phyloP scores from a whole-genome alignment of 768 basidiomycete genomes.

The Cystofilobasidium capitatum region DNA sequence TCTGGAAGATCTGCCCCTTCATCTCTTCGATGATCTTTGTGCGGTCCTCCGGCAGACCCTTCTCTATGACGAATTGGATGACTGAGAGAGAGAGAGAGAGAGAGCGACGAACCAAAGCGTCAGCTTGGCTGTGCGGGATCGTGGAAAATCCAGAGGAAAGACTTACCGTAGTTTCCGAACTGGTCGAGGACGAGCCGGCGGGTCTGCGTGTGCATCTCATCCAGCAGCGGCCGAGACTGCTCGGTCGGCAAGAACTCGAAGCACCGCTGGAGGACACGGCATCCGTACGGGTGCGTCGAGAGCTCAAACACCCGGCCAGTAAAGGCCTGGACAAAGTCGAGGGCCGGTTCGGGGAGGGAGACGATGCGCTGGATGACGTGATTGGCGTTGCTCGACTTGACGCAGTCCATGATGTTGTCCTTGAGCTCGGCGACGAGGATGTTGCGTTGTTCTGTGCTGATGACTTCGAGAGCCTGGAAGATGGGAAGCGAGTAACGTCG shows the following conservation, averaged over 20 bases:
- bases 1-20: constrained; percentile 58
- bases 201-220: constrained; percentile 67
- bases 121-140: neutral
- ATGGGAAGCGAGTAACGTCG: neutral
- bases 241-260: constrained; percentile 70
- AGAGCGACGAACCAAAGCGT: neutral
- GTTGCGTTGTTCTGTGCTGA: constrained; percentile 67
- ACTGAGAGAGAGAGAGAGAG: constrained; percentile 48
- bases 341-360: constrained; percentile 55
- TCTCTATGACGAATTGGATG: constrained; percentile 81
- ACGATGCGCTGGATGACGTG: constrained; percentile 53
- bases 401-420: constrained; percentile 67
- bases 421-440: constrained; percentile 68
- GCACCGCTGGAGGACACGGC: constrained; percentile 86
- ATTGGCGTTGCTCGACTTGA: constrained; percentile 86
- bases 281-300: constrained; percentile 82
- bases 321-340: constrained; percentile 66
- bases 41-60: constrained; percentile 62
- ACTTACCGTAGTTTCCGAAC: constrained; percentile 49
- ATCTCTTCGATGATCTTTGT: constrained; percentile 57
- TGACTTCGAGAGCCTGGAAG: constrained; percentile 67
- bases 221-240: constrained; percentile 60
- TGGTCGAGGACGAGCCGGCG: constrained; percentile 74
- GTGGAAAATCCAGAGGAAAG: constrained; percentile 43
- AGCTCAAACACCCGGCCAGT: constrained; percentile 58